Evolutionary conservation across 139 green algal genomes (phyloP), one percentile per base, ranked within the genome.

Genomic region (Eudorina sp.): DNA sequence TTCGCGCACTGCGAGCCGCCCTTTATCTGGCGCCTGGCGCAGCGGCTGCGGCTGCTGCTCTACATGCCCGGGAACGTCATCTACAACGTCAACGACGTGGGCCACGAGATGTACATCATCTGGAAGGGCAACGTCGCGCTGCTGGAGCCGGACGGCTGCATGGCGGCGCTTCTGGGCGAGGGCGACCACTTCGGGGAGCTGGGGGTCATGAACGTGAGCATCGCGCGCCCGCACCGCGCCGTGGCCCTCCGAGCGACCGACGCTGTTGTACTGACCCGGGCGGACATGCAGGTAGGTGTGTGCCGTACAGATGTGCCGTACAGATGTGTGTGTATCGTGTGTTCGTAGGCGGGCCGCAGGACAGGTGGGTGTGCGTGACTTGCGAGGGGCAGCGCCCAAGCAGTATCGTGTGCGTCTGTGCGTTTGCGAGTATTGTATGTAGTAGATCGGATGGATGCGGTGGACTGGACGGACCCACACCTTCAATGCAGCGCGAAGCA

Each of bases 141-240:
- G 6, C 31, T 87, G 23, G 43, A 7, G 5, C 45, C 19, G 7
- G n/a, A 68, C 34, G 81, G 81, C 16, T 41, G 19, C 34, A 68
- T 68, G 34, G 45, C 62, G 5, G 81, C 81, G 60, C 66, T 87
- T 18, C 45, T 87, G 31, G 27, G 25, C 18, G 31, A 51, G 11
- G 81, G 81, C 18, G 64, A 87, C n/a, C 81, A 87, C 60, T 87
- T 87, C 19, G 81, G 81, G 6, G 81, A 87, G 66, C 81, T 66
- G 3, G 81, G 43, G 0, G 43, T 87, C 31, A 87, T 68, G 62
- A 58, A 48, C 18, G 62, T 68, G 3, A n/a, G 9, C 66, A 66
- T 21, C 3, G 62, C 81, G 25, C 62, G 81, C 0, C 45, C 62
- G 9, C 64, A 87, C 31, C 29, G 45, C 19, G 81, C 81, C 29